Evolutionary conservation across 306 rosid genomes (phyloP).

Genomic region (Comarum palustre): DNA sequence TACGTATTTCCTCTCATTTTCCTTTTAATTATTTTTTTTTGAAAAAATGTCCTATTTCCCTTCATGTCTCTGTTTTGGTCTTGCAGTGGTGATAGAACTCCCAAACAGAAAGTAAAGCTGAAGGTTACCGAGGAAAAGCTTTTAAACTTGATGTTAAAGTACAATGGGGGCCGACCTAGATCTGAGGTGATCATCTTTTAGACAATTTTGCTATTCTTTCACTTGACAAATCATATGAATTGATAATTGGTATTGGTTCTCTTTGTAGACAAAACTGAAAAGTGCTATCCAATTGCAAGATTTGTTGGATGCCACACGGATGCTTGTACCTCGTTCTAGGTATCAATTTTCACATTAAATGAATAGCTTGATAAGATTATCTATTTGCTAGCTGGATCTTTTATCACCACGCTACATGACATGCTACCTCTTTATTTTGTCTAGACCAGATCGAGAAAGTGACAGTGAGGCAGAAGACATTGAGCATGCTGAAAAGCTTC

Average conservation of each 20-base stretch:
- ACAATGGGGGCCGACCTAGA: constrained; percentile 93
- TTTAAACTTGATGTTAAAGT: constrained; percentile 79
- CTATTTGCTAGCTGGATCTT: constrained; percentile 16
- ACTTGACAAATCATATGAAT: constrained; percentile 8
- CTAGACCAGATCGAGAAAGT: constrained; percentile 78
- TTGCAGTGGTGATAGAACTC: constrained; percentile 98
- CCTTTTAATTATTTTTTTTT: neutral
- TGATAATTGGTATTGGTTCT: constrained; percentile 27
- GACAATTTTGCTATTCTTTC: constrained; percentile 8
- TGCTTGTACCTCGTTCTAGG: constrained; percentile 89
- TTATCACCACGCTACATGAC: constrained; percentile 10
- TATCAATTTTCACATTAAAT: constrained; percentile 20
- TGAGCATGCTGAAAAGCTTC: constrained; percentile 97
- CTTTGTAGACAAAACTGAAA: constrained; percentile 83
- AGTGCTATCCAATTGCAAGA: constrained; percentile 98
- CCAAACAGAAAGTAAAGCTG: constrained; percentile 96
- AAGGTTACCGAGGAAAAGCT: constrained; percentile 94
- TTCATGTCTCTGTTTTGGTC: constrained; percentile 30
- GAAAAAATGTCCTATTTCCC: constrained; percentile 20
- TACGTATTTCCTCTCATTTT: constrained; percentile 38
- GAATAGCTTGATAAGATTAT: constrained; percentile 13
- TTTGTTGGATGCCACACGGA: constrained; percentile 91
- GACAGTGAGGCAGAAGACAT: constrained; percentile 93
- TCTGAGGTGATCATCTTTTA: constrained; percentile 56
- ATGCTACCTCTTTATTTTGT: constrained; percentile 28